phyloP scores from a whole-genome alignment of 139 green algal species.

The Chlorella sp. region DNA sequence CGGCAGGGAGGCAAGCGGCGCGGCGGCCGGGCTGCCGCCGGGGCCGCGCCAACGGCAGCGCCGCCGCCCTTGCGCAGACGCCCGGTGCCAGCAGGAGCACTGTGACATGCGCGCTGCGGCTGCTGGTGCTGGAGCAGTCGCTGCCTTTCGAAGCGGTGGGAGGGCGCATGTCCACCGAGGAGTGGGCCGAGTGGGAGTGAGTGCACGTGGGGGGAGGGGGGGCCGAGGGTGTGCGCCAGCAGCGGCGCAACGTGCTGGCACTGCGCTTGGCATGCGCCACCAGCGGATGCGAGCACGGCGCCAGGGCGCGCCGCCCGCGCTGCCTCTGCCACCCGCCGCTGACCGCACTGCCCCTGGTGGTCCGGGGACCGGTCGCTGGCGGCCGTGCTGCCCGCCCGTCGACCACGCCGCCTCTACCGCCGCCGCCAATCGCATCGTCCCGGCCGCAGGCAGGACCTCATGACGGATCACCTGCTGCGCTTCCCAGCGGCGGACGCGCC shows the following conservation, averaged over 20 bases:
- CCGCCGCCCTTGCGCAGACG: neutral
- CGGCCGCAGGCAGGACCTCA: slow-evolving; percentile 9
- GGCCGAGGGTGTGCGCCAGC: neutral
- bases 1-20: too few species aligned
- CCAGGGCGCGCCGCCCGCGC: neutral
- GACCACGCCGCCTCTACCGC: neutral
- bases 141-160: slow-evolving; percentile 1
- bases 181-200: slow-evolving; percentile 33
- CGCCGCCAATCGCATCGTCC: neutral
- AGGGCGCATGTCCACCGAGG: neutral
- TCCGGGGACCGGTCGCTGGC: neutral
- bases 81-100: neutral
- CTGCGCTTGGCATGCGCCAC: neutral
- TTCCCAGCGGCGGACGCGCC: neutral
- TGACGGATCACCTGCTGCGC: slow-evolving; percentile 1
- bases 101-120: slow-evolving; percentile 16
- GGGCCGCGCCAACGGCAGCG: neutral
- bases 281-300: neutral
- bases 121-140: slow-evolving; percentile 23
- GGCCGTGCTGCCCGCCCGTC: neutral
- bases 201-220: neutral
- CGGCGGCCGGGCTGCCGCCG: neutral
- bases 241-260: neutral
- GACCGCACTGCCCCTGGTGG: neutral
- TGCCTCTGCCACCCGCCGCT: neutral